Conservation (phyloP, 116 monocot genomes). For the Phalaenopsis hybrid region DNA sequence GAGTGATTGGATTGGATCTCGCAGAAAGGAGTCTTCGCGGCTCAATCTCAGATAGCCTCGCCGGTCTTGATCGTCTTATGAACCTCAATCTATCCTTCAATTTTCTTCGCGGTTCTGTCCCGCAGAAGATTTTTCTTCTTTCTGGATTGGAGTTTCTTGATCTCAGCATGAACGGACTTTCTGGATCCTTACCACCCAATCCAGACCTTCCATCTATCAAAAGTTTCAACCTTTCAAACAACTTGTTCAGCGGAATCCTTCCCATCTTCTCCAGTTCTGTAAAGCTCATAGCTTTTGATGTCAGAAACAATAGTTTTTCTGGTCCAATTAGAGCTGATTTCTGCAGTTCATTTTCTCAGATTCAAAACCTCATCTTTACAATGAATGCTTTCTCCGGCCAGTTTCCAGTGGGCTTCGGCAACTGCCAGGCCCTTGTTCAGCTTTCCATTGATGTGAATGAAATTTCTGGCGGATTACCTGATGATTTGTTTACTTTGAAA, state of each 20-base stretch:
- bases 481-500: slow-evolving; percentile 40
- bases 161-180: slow-evolving; percentile 48
- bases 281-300: slow-evolving; percentile 17
- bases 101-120: slow-evolving; percentile 25
- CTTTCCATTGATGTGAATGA: slow-evolving; percentile 30
- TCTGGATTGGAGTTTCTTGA: slow-evolving; percentile 33
- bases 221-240: slow-evolving; percentile 49
- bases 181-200: slow-evolving; percentile 23
- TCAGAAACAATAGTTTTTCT: slow-evolving; percentile 31
- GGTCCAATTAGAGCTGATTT: slow-evolving; percentile 19
- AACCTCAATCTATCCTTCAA: slow-evolving; percentile 44
- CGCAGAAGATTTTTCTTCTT: slow-evolving; percentile 24
- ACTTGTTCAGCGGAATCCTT: slow-evolving; percentile 36
- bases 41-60: slow-evolving; percentile 20
- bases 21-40: slow-evolving; percentile 27
- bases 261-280: slow-evolving; percentile 24
- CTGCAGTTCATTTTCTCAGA: slow-evolving; percentile 24
- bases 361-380: slow-evolving; percentile 35
- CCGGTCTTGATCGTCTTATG: slow-evolving; percentile 21
- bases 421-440: slow-evolving; percentile 29
- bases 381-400: slow-evolving; percentile 28
- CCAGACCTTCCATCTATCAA: slow-evolving; percentile 26
- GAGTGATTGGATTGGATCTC: slow-evolving; percentile 37
- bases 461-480: slow-evolving; percentile 39
- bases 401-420: slow-evolving; percentile 32